Percentiles rank a stretch among this genome's conserved stretches.
These are phyloP conservation scores for Phylloboletellus chloephorus DNA, from an alignment of 1,284 basidiomycete genomes.

Conservation along the genomic window DNA sequence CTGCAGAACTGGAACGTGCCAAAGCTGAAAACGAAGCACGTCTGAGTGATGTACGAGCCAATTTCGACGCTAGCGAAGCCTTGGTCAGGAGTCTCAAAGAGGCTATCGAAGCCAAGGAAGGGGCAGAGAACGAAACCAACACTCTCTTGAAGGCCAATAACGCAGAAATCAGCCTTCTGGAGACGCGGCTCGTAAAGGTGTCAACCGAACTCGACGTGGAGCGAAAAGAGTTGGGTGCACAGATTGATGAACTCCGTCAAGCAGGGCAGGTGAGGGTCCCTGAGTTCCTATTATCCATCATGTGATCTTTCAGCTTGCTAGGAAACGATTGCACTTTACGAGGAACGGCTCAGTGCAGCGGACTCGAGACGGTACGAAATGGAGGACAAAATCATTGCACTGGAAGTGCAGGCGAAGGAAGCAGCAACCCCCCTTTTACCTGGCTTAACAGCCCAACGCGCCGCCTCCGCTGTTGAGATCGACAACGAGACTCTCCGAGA, in stretches of 20 bases:
- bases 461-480: constrained; percentile 71
- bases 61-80: constrained; percentile 44
- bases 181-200: constrained; percentile 44
- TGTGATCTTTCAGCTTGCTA: constrained; percentile 28
- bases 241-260: constrained; percentile 75
- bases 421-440: constrained; percentile 37
- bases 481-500: constrained; percentile 90
- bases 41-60: constrained; percentile 42
- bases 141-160: constrained; percentile 49
- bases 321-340: constrained; percentile 91
- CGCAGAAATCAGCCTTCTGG: constrained; percentile 49
- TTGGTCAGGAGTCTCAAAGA: constrained; percentile 47
- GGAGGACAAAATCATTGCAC: constrained; percentile 59
- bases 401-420: constrained; percentile 53
- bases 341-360: constrained; percentile 72
- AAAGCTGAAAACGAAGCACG: constrained; percentile 43
- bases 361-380: constrained; percentile 75
- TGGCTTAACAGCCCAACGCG: constrained; percentile 35
- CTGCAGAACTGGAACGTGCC: constrained; percentile 42
- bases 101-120: constrained; percentile 49
- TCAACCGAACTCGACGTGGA: constrained; percentile 58
- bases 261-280: constrained; percentile 69
- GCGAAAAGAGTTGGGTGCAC: constrained; percentile 56
- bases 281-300: constrained; percentile 6
- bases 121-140: constrained; percentile 47